These are phyloP conservation scores for Populus hybrid DNA, from an alignment of 441 rosid species.

Conservation along the genomic window DNA sequence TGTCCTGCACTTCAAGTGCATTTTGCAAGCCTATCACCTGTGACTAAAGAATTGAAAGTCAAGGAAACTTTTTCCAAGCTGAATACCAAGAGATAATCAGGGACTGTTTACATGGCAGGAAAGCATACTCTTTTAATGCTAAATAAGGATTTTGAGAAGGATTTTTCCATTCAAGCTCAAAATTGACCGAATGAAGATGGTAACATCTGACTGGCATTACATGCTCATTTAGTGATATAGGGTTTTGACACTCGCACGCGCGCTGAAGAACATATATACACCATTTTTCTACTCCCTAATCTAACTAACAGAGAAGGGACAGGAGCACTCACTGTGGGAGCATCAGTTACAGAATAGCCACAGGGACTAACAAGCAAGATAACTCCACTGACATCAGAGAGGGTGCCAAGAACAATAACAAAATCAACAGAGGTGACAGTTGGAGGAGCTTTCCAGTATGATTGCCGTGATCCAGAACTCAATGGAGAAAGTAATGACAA, in stretches of 20 bases:
- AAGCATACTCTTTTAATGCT: not conserved
- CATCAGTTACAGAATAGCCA: constrained; percentile 85
- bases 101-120: not conserved
- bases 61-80: not conserved
- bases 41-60: not conserved
- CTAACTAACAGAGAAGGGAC: constrained; percentile 9
- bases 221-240: not conserved
- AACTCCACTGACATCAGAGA: constrained; percentile 85
- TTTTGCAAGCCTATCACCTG: not conserved
- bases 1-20: not conserved
- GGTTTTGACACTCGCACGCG: not conserved
- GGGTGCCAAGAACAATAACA: constrained; percentile 61
- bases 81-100: not conserved
- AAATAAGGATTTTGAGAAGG: not conserved
- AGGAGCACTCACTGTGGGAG: constrained; percentile 64
- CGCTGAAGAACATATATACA: not conserved
- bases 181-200: not conserved
- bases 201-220: not conserved
- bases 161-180: not conserved
- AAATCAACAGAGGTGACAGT: constrained; percentile 58
- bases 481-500: constrained; percentile 79
- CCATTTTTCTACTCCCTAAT: constrained; percentile 9
- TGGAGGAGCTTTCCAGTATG: constrained; percentile 92
- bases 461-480: constrained; percentile 46
- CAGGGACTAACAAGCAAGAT: constrained; percentile 86